phyloP scores from a whole-genome alignment of 257 asterid species.

The Solanum microdontum region DNA sequence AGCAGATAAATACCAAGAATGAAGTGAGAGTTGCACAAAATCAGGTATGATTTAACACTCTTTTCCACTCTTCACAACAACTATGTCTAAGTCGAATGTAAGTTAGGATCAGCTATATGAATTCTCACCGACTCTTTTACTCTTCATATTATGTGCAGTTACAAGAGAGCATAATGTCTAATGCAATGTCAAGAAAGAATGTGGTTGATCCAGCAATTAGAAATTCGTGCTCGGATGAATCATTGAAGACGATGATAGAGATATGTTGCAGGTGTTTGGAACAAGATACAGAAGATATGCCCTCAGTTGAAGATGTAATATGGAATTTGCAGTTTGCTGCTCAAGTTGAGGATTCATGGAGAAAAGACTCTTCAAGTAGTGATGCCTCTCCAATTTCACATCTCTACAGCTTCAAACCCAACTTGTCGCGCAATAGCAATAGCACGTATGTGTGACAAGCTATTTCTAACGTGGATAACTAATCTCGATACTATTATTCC shows the following conservation, averaged over 20 bases:
- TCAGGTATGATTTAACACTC: slow-evolving; percentile 31
- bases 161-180: slow-evolving; percentile 30
- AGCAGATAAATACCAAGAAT: slow-evolving; percentile 31
- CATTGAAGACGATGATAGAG: slow-evolving; percentile 56
- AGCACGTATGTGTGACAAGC: neutral
- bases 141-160: slow-evolving; percentile 27
- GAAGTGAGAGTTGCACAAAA: slow-evolving; percentile 36
- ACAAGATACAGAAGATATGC: slow-evolving; percentile 54
- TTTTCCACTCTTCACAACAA: neutral
- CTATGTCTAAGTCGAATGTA: neutral
- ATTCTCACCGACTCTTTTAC: neutral
- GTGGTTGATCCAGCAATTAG: slow-evolving; percentile 40
- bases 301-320: slow-evolving; percentile 78
- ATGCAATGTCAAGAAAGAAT: slow-evolving; percentile 42
- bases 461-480: neutral
- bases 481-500: neutral
- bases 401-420: slow-evolving; percentile 36
- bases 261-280: slow-evolving; percentile 68
- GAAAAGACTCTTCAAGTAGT: slow-evolving; percentile 33
- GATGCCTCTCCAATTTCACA: slow-evolving; percentile 64
- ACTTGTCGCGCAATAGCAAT: slow-evolving; percentile 12
- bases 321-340: slow-evolving; percentile 97
- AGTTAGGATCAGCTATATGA: neutral
- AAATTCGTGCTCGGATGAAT: slow-evolving; percentile 45
- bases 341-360: slow-evolving; percentile 56